Percentiles rank a stretch among this genome's conserved stretches.
These are phyloP conservation scores for Trichosporon coremiiforme DNA, from an alignment of 1,284 basidiomycete genomes.

Conservation along the genomic window DNA sequence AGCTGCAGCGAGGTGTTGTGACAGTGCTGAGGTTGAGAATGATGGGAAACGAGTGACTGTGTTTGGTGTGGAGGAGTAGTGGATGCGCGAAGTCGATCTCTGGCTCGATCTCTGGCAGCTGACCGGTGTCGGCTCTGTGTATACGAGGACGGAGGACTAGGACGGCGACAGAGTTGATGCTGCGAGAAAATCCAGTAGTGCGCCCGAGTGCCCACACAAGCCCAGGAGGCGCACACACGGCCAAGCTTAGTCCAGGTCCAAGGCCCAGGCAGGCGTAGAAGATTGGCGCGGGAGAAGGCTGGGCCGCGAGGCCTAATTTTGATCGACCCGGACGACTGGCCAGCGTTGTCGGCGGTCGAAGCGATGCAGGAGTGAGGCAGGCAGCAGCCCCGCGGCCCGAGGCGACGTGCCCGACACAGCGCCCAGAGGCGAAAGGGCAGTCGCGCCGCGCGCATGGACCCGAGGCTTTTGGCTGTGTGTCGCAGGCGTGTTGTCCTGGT, in stretches of 20 bases:
- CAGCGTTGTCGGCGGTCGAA: background rate
- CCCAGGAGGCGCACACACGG: background rate
- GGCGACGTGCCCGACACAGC: too few species aligned
- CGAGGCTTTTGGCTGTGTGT: background rate
- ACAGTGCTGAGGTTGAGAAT: background rate
- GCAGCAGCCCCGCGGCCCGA: background rate
- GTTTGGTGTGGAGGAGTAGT: background rate
- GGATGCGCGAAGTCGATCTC: background rate
- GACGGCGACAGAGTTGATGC: background rate
- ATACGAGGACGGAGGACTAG: background rate
- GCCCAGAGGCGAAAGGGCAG: background rate
- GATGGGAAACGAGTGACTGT: background rate
- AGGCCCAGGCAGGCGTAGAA: background rate
- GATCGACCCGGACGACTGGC: conserved; percentile 8
- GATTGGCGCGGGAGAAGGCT: conserved; percentile 11
- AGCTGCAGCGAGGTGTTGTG: background rate
- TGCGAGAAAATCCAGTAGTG: conserved; percentile 2
- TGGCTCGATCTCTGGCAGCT: background rate
- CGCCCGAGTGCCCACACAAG: background rate
- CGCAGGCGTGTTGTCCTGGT: background rate
- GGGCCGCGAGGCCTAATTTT: conserved; percentile 5
- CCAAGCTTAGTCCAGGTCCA: background rate
- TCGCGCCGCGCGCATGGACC: background rate
- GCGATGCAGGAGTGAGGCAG: background rate
- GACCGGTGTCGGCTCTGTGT: background rate